Evolutionary conservation across 164 flowering plant genomes (phyloP).

Genomic region (Macadamia tetraphylla): DNA sequence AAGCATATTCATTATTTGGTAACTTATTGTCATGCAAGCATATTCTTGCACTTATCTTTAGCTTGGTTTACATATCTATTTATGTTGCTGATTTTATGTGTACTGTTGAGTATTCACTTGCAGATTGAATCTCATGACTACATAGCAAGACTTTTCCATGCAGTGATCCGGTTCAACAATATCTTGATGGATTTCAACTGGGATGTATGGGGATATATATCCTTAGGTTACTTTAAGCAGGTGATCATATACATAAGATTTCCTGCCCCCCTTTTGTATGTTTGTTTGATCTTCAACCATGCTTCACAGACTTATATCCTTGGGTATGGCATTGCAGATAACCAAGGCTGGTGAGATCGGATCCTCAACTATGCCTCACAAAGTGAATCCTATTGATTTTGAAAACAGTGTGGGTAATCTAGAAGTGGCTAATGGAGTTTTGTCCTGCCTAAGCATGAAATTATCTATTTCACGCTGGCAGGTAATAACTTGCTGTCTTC

Average conservation of each 20-base stretch:
- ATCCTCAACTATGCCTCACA: conserved; percentile 99
- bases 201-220: conserved; percentile 88
- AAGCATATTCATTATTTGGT: no score
- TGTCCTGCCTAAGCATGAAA: conserved; percentile 71
- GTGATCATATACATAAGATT: conserved; percentile 25
- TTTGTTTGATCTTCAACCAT: neutral
- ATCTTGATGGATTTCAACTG: conserved; percentile 80
- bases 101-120: conserved; percentile 3
- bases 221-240: conserved; percentile 89
- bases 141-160: conserved; percentile 77
- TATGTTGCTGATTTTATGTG: no score
- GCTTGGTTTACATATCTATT: no score
- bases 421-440: conserved; percentile 63
- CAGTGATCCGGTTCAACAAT: conserved; percentile 62
- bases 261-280: neutral
- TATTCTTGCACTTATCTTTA: no score
- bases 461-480: conserved; percentile 95
- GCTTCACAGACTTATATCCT: neutral
- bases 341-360: conserved; percentile 97
- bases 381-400: conserved; percentile 98
- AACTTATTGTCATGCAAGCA: no score
- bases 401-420: conserved; percentile 99
- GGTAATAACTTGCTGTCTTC: conserved; percentile 31
- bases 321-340: conserved; percentile 37
- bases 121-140: conserved; percentile 99